Base-by-base conservation (phyloP, 2,329 filamentous ascomycete genomes). In the Phaeosphaeriaceae sp. region DNA sequence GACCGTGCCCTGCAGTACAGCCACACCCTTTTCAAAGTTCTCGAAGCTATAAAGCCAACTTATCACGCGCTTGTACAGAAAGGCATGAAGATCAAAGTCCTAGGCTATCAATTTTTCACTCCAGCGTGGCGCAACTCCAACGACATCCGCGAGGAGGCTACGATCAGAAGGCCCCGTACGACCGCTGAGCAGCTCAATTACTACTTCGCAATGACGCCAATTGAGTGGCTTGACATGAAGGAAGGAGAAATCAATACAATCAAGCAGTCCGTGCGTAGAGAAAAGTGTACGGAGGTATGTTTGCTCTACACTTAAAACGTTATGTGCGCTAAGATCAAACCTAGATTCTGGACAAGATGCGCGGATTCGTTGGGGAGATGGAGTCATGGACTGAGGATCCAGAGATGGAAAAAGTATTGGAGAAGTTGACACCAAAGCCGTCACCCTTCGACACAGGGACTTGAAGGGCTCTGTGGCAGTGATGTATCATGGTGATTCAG, bases 181-280 rank as follows among this genome's bases (percentile, higher is more conserved):
- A 54, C 46, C 11, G 52, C 47, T n/a, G 59, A 59, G 45, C 56
- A 54, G 24, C 41, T 62, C 27, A 59, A 59, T 22, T 42, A 54
- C 21, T 62, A 62, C 51, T 56, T 59, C 46, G 40, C 22, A 10
- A 22, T 47, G 19, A 54, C 51, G 2, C 50, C 56, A 13, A 27
- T 59, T 33, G 53, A 59, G 20, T 62, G 56, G 59, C 44, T 62
- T 10, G 22, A 41, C 7, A 59, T 59, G 56, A 59, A 62, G 20
- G 36, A 42, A 10, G 31, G 42, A n/a, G 59, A 62, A 33, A 49
- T 57, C 20, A 31, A 42, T 27, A 21, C 33, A 15, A 53, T 57
- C 17, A 31, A 19, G 24, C 31, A 56, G 13, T 7, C 7, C 20
- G 17, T 13, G 27, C 53, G 47, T 13, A 45, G 51, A 15, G 22